Base-by-base conservation (phyloP, 2,329 filamentous ascomycete species). In the Corniculantispora saksenae region DNA sequence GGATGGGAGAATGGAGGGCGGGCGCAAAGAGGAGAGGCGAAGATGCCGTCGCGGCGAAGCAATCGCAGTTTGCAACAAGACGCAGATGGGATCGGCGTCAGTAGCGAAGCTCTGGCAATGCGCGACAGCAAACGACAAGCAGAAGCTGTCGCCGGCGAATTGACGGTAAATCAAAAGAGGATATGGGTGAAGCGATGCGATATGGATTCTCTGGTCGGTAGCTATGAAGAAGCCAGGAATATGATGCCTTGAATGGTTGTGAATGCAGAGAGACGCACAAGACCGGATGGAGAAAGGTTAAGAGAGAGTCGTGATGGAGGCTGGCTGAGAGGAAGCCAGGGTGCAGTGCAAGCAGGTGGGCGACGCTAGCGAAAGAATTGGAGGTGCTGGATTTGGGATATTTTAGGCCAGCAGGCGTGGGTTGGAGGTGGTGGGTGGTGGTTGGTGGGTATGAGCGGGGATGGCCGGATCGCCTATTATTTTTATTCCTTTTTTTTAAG, bases 91-190 rank as follows among this genome's bases (percentile, higher is more conserved):
- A 32, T 57, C 29, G 21, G 29, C 23, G 25, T 23, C 19, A 17
- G n/a, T n/a, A 47, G 48, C 56, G 43, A 56, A 50, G 48, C 51
- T 54, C 48, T 57, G 21, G 50, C 59, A 25, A 47, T 9, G 60
- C 50, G 60, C 53, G 29, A 64, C 23, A 32, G 23, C 48, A 13
- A 12, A 2, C 32, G 48, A 38, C 7, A 35, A 32, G 25, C 17
- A 61, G 59, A 19, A 43, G 47, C 32, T 61, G 59, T 13, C 32
- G 47, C 23, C 29, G 47, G 10, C 19, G 58, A 25, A 51, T 50
- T 40, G 32, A 51, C 29, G 17, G 32, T 6, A 5, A 32, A n/a
- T 40, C 13, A 6, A 35, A n/a, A 7, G 32, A 38, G 32, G 32
- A 50, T 2, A 4, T 21, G 19, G 35, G 21, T 23, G 21, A 12